Percentiles rank a stretch among this genome's conserved stretches.
These are phyloP conservation scores for Penicillium fimorum DNA, from an alignment of 495 filamentous ascomycete species.

Conservation along the genomic window DNA sequence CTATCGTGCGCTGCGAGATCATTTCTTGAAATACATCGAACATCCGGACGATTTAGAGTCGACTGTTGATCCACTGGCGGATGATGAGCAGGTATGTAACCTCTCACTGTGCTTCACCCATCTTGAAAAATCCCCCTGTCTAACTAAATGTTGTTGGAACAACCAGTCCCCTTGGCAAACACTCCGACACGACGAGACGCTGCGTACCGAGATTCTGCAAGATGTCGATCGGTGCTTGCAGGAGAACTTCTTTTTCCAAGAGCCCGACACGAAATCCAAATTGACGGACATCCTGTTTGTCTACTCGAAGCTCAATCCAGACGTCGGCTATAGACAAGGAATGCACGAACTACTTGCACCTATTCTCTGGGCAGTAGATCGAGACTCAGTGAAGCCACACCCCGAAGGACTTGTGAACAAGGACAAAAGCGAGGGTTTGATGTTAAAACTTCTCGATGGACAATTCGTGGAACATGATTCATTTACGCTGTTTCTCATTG, in stretches of 20 bases:
- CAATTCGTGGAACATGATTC: conserved; percentile 84
- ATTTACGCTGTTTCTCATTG: conserved; percentile 75
- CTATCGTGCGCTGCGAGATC: conserved; percentile 68
- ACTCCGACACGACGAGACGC: conserved; percentile 75
- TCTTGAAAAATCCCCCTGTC: conserved; percentile 7
- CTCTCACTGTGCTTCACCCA: background rate
- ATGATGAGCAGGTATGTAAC: conserved; percentile 72
- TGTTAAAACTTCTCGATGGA: conserved; percentile 66
- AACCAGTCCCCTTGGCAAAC: conserved; percentile 84
- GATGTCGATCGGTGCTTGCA: conserved; percentile 93
- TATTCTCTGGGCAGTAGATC: conserved; percentile 81
- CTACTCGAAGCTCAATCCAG: conserved; percentile 89
- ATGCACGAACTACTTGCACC: conserved; percentile 97
- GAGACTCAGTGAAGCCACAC: conserved; percentile 67
- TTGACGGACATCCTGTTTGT: conserved; percentile 89
- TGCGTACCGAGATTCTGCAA: conserved; percentile 88
- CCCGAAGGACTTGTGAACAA: conserved; percentile 17
- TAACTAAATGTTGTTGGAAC: conserved; percentile 38
- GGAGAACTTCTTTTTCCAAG: conserved; percentile 86
- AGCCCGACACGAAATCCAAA: conserved; percentile 72
- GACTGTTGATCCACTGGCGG: conserved; percentile 78
- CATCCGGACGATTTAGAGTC: conserved; percentile 77
- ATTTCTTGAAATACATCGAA: conserved; percentile 75
- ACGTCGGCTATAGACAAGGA: conserved; percentile 88
- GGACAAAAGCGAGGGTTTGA: conserved; percentile 42